Base-by-base conservation (phyloP, 2,329 filamentous ascomycete species). In the Stachybotrys elegans region DNA sequence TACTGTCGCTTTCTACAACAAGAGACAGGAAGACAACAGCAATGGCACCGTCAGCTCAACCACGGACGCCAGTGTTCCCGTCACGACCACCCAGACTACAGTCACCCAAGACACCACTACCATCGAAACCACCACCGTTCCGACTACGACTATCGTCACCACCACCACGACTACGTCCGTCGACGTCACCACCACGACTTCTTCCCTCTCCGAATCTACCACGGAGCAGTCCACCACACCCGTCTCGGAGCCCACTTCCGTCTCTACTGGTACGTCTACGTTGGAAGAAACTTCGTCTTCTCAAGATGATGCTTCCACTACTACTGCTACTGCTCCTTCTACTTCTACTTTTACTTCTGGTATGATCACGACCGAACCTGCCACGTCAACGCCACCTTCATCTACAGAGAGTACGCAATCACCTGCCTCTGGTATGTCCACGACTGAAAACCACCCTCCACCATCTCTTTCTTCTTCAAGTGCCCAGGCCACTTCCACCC, bases 251-350 rank as follows among this genome's bases (percentile, higher is more conserved):
- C 43, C 47, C 16, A 31, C 39, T 32, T 42, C 43, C 21, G 46
- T 48, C 13, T 41, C 55, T 31, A 43, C 47, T 43, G 56, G 58
- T 52, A 58, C 51, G 52, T 57, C 58, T 16, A 51, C 55, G 49
- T 57, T 53, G 44, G 48, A 57, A 47, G 47, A 53, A 42, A 49
- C 51, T 41, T 59, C 52, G 48, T 51, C 45, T 41, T 47, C 49
- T 42, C 51, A 57, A 57, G 54, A 55, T 51, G 49, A 47, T 45
- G 25, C 56, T 52, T 50, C 53, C 44, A 48, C 51, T 46, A 54
- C 54, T 29, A 40, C 50, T 45, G 49, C 59, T 42, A 52, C 58
- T 49, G 56, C 51, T 52, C 50, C 50, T 42, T 53, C 53, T 42
- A 48, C 48, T 35, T 38, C n/a, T n/a, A n/a, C n/a, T n/a, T n/a